Percentiles rank a stretch among this genome's conserved stretches.
These are phyloP conservation scores for Vicia sativa DNA, from an alignment of 306 rosid species.

Conservation along the genomic window DNA sequence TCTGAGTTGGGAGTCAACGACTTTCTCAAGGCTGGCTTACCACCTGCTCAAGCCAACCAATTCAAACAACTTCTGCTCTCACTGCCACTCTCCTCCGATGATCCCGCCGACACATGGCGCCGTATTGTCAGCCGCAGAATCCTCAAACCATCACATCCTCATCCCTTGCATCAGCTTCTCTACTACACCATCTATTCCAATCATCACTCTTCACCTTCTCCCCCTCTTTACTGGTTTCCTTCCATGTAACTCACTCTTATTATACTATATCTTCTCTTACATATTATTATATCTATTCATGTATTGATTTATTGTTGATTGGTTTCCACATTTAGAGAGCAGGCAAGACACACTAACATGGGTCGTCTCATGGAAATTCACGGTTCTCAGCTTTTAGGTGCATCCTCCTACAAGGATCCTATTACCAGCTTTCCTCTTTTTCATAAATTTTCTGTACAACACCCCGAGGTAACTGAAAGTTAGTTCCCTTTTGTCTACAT, in stretches of 20 bases:
- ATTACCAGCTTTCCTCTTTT: conserved; percentile 65
- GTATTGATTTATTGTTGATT: background rate
- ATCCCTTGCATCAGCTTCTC: conserved; percentile 60
- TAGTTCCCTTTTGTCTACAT: background rate
- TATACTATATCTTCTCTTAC: too few species aligned
- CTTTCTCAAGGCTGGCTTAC: conserved; percentile 57
- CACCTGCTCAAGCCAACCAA: conserved; percentile 50
- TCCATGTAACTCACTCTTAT: conserved; percentile 52
- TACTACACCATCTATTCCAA: conserved; percentile 35
- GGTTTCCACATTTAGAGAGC: conserved; percentile 43
- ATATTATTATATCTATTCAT: too few species aligned
- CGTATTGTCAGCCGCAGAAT: conserved; percentile 54
- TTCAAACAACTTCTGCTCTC: conserved; percentile 7
- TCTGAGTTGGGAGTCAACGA: conserved; percentile 52
- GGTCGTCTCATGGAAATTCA: conserved; percentile 71
- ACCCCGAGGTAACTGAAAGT: conserved; percentile 56
- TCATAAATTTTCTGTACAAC: conserved; percentile 57
- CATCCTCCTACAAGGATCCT: conserved; percentile 74
- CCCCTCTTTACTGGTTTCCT: conserved; percentile 83
- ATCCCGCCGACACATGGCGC: conserved; percentile 58
- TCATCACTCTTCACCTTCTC: conserved; percentile 51
- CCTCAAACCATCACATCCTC: conserved; percentile 68
- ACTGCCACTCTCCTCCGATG: conserved; percentile 7
- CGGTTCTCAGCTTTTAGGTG: conserved; percentile 64
- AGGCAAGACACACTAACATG: conserved; percentile 58